phyloP scores from a whole-genome alignment of 2,329 filamentous ascomycete genomes.

The Xylariaceae sp. region DNA sequence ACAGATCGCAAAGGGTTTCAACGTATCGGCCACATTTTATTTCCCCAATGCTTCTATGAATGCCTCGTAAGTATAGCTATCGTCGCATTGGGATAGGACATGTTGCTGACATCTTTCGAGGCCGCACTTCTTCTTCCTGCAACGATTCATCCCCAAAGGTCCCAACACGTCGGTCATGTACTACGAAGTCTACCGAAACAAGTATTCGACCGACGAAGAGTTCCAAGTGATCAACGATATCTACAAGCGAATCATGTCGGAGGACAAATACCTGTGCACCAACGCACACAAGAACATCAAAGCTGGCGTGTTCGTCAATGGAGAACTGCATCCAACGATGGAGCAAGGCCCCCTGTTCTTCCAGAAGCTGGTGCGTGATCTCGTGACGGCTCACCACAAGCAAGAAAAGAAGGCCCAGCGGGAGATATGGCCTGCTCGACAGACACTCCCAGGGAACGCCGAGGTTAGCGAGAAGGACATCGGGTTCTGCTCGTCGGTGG shows the following conservation, averaged over 20 bases:
- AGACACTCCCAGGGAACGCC: slow-evolving; percentile 14
- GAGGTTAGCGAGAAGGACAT: slow-evolving; percentile 16
- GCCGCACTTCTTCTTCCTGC: slow-evolving; percentile 66
- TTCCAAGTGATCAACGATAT: slow-evolving; percentile 64
- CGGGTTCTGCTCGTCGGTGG: slow-evolving; percentile 23
- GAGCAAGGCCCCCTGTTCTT: slow-evolving; percentile 67
- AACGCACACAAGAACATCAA: slow-evolving; percentile 67
- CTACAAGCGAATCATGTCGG: slow-evolving; percentile 68
- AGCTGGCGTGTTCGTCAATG: slow-evolving; percentile 66
- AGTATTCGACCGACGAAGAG: slow-evolving; percentile 63
- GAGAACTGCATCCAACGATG: slow-evolving; percentile 66
- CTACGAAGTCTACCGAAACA: slow-evolving; percentile 70
- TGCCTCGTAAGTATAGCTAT: slow-evolving; percentile 25
- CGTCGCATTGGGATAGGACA: background rate
- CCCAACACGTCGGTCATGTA: slow-evolving; percentile 61
- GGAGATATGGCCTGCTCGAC: slow-evolving; percentile 60
- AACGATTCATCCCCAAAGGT: slow-evolving; percentile 64
- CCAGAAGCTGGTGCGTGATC: slow-evolving; percentile 58
- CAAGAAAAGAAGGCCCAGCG: slow-evolving; percentile 51
- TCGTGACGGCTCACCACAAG: slow-evolving; percentile 54
- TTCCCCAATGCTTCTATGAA: slow-evolving; percentile 32
- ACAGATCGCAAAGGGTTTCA: slow-evolving; percentile 28
- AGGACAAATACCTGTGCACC: slow-evolving; percentile 69
- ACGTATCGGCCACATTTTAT: slow-evolving; percentile 30
- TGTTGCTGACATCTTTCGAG: slow-evolving; percentile 47